Base-by-base conservation (phyloP, 202 grass and related monocot species). In the Zoysia matrella region DNA sequence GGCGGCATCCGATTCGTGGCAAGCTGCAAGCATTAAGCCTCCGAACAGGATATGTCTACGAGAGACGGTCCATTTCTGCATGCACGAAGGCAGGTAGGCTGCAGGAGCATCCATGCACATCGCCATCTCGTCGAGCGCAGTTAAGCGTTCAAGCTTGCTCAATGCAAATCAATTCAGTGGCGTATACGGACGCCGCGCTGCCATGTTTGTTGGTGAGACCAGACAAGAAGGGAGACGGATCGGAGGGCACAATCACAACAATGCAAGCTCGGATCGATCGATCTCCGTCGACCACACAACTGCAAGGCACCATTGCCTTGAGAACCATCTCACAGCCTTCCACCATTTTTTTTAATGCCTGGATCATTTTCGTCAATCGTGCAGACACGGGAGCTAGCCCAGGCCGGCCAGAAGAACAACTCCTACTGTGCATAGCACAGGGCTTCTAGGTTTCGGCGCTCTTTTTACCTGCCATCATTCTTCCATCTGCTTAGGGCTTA, bases 131-230 rank as follows among this genome's bases (percentile, higher is more conserved):
- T 36, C 15, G 1, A 6, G 4, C 4, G 61, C 47, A 52, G 39
- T 67, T 47, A 47, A 14, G 40, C 73, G 62, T 61, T 49, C 56
- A 76, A 62, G 57, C 52, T 79, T 63, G 12, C 55, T 60, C 22
- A 22, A 22, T 73, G 68, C 75, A 13, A 13, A 56, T n/a, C 73
- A 44, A 47, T 41, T 80, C 14, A 74, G 74, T 86, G 70, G 76
- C 58, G 48, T 39, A 5, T 11, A 85, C 66, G 76, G 69, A 58
- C 11, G 60, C 46, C 84, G 75, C 36, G 36, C 41, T 30, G 77
- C 3, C 77, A 67, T 75, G 77, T 74, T 80, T 67, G 83, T 80
- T 67, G 83, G 69, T 86, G 51, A 61, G 53, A 14, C n/a, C 3
- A 15, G 51, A 36, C 3, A 43, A 7, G 12, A 2, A 43, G 7